These are phyloP conservation scores for Naganishia antarctica DNA, from an alignment of 768 basidiomycete species.

Conservation along the genomic window DNA sequence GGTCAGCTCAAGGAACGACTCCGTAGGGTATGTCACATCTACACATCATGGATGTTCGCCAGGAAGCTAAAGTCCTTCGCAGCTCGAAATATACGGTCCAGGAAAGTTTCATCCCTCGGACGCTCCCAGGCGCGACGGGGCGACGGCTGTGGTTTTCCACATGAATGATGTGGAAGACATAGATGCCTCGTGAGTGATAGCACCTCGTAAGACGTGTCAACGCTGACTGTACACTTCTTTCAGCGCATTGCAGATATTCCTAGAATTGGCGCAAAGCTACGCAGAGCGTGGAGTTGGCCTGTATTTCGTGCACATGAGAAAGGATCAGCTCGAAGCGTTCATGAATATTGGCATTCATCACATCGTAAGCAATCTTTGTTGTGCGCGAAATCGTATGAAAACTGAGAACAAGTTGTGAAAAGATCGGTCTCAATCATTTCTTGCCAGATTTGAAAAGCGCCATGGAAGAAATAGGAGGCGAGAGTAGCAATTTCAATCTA, in stretches of 20 bases:
- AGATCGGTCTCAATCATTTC: conserved; percentile 16
- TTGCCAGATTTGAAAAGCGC: conserved; percentile 12
- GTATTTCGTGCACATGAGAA: conserved; percentile 48
- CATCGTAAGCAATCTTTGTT: conserved; percentile 32
- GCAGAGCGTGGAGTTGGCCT: conserved; percentile 55
- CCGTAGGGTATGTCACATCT: conserved; percentile 57
- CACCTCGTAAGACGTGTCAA: not conserved
- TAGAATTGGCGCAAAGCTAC: conserved; percentile 73
- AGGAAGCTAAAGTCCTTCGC: conserved; percentile 42
- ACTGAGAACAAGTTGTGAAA: too few relatives aligned
- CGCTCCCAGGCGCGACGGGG: conserved; percentile 65
- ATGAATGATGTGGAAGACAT: conserved; percentile 81
- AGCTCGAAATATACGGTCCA: conserved; percentile 83
- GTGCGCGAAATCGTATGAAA: too few relatives aligned
- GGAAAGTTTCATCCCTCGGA: conserved; percentile 82
- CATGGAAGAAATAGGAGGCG: not conserved
- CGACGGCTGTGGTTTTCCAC: conserved; percentile 80
- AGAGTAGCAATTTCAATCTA: not conserved
- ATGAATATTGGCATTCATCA: conserved; percentile 42
- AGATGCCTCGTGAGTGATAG: conserved; percentile 70
- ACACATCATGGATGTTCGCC: too few relatives aligned
- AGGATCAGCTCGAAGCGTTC: conserved; percentile 39
- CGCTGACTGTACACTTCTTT: too few relatives aligned
- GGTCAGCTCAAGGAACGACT: conserved; percentile 75
- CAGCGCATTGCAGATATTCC: conserved; percentile 78